Percentiles rank a stretch among this genome's conserved stretches.
These are phyloP conservation scores for Limnanthes douglasii DNA, from an alignment of 345 rosid species.

Conservation along the genomic window DNA sequence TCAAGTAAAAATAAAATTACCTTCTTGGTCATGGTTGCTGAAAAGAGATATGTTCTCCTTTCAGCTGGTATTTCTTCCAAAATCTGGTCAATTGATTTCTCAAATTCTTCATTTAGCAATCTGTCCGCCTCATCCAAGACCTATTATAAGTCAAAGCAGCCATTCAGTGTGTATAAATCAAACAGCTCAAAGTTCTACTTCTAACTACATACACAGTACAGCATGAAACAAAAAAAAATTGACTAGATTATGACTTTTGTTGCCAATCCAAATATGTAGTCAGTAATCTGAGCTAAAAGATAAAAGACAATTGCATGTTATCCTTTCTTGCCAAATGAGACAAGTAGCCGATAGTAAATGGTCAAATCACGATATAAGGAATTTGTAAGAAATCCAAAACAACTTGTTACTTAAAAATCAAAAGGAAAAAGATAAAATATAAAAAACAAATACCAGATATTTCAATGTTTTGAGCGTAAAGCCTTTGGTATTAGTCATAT, in stretches of 20 bases:
- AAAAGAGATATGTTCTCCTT: conserved; percentile 69
- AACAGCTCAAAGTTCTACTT: too few species aligned
- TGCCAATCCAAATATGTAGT: too few species aligned
- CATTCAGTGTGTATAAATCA: conserved; percentile 7
- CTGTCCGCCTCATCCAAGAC: conserved; percentile 96
- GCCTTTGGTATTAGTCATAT: conserved; percentile 74
- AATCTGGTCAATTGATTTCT: conserved; percentile 77
- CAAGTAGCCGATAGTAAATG: too few species aligned
- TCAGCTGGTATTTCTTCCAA: conserved; percentile 56
- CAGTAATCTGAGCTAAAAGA: too few species aligned
- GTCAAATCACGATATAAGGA: too few species aligned
- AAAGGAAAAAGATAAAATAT: not conserved
- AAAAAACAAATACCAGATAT: conserved; percentile 47
- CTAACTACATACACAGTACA: not conserved
- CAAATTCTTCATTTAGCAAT: conserved; percentile 84
- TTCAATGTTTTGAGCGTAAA: conserved; percentile 67
- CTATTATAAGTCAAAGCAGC: too few species aligned
- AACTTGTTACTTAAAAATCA: conserved; percentile 4
- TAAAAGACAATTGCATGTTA: not conserved
- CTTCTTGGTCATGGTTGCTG: conserved; percentile 99
- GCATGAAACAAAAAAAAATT: not conserved
- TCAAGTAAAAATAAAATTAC: conserved; percentile 20
- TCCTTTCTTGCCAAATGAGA: conserved; percentile 1
- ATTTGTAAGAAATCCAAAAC: not conserved
- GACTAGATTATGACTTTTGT: too few species aligned